phyloP scores from a whole-genome alignment of 2,329 filamentous ascomycete species.

The Metarhizium rileyi region DNA sequence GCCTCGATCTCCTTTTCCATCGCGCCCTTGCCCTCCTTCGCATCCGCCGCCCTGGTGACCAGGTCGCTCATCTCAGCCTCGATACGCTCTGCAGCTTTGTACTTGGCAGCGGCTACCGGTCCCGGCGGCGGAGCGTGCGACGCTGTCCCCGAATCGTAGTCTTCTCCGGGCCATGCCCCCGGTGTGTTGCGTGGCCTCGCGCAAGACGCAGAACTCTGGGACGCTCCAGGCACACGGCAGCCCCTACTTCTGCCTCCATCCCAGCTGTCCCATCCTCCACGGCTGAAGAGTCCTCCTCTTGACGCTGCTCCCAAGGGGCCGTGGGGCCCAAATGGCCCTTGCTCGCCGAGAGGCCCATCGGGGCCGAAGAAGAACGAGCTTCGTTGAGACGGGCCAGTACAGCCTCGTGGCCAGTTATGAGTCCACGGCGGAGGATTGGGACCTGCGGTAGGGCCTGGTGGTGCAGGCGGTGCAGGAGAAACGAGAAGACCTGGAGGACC shows the following conservation, averaged over 20 bases:
- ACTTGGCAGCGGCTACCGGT: conserved; percentile 23
- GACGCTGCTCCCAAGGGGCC: not conserved
- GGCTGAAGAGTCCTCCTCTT: conserved; percentile 2
- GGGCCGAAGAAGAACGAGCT: not conserved
- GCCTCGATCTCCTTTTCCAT: conserved; percentile 27
- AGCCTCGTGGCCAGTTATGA: not conserved
- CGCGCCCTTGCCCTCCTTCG: conserved; percentile 13
- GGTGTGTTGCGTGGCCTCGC: conserved; percentile 11
- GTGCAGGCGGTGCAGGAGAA: not conserved
- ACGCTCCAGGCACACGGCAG: conserved; percentile 2
- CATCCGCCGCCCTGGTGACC: conserved; percentile 15
- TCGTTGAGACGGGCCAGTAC: not conserved
- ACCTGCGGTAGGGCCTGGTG: conserved; percentile 3
- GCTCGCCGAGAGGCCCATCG: not conserved
- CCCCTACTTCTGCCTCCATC: conserved; percentile 8
- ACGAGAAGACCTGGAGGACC: conserved; percentile 1
- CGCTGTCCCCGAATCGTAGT: conserved; percentile 1
- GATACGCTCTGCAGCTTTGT: conserved; percentile 24
- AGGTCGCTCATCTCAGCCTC: conserved; percentile 24
- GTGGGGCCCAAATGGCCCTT: not conserved
- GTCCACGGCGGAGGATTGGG: not conserved
- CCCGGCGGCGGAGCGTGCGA: conserved; percentile 11
- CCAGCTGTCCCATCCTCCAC: conserved; percentile 8
- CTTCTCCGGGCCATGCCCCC: conserved; percentile 27
- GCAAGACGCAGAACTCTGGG: conserved; percentile 3